These are phyloP conservation scores for Sugiyamaella qingdaonensis DNA, from an alignment of 805 yeast species.

Conservation along the genomic window DNA sequence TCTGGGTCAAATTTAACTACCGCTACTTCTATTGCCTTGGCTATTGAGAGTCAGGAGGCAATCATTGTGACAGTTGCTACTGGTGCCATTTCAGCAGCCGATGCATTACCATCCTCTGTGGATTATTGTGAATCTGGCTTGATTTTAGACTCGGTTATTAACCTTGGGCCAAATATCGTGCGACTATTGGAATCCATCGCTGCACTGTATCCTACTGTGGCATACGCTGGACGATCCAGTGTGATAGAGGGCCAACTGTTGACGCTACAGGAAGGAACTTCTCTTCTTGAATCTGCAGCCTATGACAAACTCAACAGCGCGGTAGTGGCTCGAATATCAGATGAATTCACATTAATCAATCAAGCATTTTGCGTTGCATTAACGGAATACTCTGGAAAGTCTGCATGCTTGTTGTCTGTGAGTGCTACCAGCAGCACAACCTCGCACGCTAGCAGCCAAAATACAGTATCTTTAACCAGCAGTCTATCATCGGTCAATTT, in stretches of 20 bases:
- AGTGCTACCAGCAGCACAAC: not conserved
- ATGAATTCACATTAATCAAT: not conserved
- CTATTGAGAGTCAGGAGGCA: not conserved
- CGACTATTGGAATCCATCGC: not conserved
- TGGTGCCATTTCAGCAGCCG: not conserved
- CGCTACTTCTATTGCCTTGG: not conserved
- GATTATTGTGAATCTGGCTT: not conserved
- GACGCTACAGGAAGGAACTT: not conserved
- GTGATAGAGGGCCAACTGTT: not conserved
- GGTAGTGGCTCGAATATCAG: not conserved
- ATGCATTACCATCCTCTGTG: not conserved
- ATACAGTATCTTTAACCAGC: not conserved
- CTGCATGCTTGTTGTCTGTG: not conserved
- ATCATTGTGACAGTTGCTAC: not conserved
- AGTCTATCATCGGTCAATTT: not conserved
- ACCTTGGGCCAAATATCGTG: slow-evolving; percentile 2
- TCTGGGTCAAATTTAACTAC: not conserved
- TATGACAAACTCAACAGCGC: not conserved
- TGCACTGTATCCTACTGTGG: not conserved
- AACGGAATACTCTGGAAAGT: not conserved
- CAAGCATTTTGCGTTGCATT: not conserved
- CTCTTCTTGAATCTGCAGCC: not conserved
- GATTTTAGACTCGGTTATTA: not conserved
- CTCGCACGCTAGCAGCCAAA: not conserved
- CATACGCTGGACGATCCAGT: not conserved